Percentiles rank a stretch among this genome's conserved stretches.
Evolutionary conservation across 768 basidiomycete species (phyloP).

Genomic region (Amanita phalloides): DNA sequence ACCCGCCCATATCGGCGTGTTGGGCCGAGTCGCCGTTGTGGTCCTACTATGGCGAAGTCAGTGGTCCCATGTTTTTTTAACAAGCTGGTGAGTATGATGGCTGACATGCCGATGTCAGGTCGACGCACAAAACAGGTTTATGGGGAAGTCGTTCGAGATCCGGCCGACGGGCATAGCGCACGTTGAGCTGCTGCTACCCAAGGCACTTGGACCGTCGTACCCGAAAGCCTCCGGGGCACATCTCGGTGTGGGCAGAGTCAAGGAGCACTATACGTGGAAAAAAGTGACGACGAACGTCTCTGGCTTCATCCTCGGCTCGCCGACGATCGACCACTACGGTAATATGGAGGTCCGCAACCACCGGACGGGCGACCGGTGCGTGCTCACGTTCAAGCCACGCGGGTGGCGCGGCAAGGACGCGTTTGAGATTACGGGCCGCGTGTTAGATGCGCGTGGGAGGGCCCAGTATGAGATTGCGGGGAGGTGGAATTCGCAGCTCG

Average conservation of each 20-base stretch:
- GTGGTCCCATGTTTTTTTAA: conserved; percentile 3
- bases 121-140: conserved; percentile 94
- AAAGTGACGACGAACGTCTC: conserved; percentile 88
- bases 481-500: conserved; percentile 90
- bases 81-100: not conserved
- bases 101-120: conserved; percentile 36
- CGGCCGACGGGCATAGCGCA: conserved; percentile 93
- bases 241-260: conserved; percentile 38
- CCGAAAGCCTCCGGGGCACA: conserved; percentile 38
- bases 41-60: conserved; percentile 84
- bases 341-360: conserved; percentile 94
- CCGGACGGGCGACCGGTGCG: conserved; percentile 77
- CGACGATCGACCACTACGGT: conserved; percentile 88
- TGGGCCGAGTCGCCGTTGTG: conserved; percentile 86
- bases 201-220: conserved; percentile 49
- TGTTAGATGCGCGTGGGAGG: conserved; percentile 52
- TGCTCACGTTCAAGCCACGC: conserved; percentile 91
- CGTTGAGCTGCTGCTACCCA: conserved; percentile 68
- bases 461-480: conserved; percentile 86
- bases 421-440: conserved; percentile 84
- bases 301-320: conserved; percentile 85
- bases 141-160: conserved; percentile 95
- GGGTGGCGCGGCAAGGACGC: conserved; percentile 92
- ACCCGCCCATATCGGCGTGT: conserved; percentile 94
- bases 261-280: conserved; percentile 94